These are phyloP conservation scores for Calocybe indica DNA, from an alignment of 768 basidiomycete species.

Conservation along the genomic window DNA sequence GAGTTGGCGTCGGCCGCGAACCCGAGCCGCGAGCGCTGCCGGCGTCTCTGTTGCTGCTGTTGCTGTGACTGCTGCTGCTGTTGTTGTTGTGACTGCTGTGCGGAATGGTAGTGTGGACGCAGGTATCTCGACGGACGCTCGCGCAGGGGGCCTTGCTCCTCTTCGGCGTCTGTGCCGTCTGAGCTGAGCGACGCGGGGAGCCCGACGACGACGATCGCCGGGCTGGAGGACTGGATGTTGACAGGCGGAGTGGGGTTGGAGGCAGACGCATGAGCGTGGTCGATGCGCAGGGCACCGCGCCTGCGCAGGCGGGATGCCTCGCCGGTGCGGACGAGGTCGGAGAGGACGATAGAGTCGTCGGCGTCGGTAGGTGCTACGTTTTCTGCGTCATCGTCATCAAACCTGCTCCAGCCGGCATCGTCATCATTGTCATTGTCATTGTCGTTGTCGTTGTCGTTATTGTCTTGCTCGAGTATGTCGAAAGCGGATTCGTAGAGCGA, in stretches of 20 bases:
- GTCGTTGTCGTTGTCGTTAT: no score
- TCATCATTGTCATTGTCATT: no score
- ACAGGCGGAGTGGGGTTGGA: conserved; percentile 1
- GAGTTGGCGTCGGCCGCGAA: conserved; percentile 14
- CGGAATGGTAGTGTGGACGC: neutral
- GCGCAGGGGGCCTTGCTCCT: neutral
- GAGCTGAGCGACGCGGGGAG: conserved; percentile 22
- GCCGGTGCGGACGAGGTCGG: conserved; percentile 67
- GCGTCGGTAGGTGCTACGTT: conserved; percentile 27
- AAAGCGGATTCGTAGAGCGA: no score
- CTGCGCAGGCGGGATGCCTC: conserved; percentile 71
- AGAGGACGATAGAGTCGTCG: conserved; percentile 67
- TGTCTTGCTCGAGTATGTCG: no score
- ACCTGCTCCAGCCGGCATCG: no score
- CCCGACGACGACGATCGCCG: conserved; percentile 9
- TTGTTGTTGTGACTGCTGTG: neutral
- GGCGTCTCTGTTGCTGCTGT: conserved; percentile 2
- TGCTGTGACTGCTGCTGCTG: neutral
- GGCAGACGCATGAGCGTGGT: conserved; percentile 21
- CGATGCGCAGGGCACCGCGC: conserved; percentile 65
- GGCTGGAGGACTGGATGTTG: conserved; percentile 1
- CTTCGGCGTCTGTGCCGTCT: conserved; percentile 7
- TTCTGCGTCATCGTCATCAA: no score
- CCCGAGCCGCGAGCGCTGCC: conserved; percentile 8
- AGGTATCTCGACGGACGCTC: neutral